Evolutionary conservation across 768 basidiomycete species (phyloP).

Genomic region (Tricholoma flavovirens): DNA sequence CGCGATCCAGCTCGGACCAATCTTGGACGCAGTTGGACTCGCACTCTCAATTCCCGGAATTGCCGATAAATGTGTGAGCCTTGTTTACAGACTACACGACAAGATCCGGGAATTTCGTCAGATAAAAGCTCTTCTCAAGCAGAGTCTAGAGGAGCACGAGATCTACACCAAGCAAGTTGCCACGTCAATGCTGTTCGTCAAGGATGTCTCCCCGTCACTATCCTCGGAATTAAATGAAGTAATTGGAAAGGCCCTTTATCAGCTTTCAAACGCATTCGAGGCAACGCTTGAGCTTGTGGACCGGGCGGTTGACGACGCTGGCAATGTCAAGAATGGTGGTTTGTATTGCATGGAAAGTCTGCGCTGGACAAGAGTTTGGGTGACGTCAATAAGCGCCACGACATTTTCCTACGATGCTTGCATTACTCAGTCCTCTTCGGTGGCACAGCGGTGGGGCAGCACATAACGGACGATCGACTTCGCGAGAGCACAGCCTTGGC

Average conservation of each 20-base stretch:
- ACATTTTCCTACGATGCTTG: slow-evolving; percentile 4
- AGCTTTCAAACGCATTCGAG: neutral
- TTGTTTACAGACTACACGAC: neutral
- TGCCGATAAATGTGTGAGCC: neutral
- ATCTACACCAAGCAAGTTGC: slow-evolving; percentile 4
- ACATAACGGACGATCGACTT: slow-evolving; percentile 3
- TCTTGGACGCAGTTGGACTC: neutral
- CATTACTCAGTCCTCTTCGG: slow-evolving; percentile 5
- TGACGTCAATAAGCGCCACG: slow-evolving; percentile 2
- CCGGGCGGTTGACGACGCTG: neutral
- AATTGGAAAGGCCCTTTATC: slow-evolving; percentile 2
- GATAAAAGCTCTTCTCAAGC: neutral
- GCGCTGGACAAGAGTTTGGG: slow-evolving; percentile 2
- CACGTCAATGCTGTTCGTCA: slow-evolving; percentile 1
- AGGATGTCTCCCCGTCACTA: slow-evolving; percentile 2
- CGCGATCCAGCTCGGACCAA: neutral
- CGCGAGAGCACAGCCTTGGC: neutral
- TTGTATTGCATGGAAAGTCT: slow-evolving; percentile 1
- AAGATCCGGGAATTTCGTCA: slow-evolving; percentile 1
- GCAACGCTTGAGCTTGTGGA: neutral
- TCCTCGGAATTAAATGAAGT: neutral
- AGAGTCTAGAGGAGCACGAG: slow-evolving; percentile 2
- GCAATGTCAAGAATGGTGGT: slow-evolving; percentile 4
- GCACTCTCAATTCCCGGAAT: slow-evolving; percentile 1
- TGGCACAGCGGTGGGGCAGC: neutral